Conservation (phyloP, 345 rosid genomes). For the Dipteronia dyeriana region DNA sequence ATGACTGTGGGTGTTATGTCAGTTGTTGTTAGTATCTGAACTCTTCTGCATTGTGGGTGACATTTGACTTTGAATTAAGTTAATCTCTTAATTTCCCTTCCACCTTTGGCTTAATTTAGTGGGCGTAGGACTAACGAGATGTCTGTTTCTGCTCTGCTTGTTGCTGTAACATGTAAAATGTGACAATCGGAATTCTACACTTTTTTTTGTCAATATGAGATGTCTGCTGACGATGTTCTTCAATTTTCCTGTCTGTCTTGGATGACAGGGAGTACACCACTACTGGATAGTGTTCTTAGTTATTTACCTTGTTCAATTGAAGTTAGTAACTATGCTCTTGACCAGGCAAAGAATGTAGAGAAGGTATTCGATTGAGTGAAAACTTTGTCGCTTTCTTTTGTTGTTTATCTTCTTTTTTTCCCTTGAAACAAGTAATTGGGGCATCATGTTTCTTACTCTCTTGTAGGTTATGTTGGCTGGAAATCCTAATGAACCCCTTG, state of each 20-base stretch:
- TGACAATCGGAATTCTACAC: background rate
- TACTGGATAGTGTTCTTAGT: constrained; percentile 81
- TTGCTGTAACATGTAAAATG: background rate
- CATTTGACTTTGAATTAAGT: background rate
- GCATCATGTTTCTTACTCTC: constrained; percentile 16
- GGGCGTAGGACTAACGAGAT: background rate
- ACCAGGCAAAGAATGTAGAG: constrained; percentile 82
- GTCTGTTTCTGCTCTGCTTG: background rate
- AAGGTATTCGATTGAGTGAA: constrained; percentile 49
- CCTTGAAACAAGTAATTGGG: background rate
- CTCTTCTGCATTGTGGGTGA: too few relatives aligned
- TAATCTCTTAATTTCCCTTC: background rate
- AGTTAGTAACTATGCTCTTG: constrained; percentile 92
- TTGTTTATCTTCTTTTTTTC: background rate
- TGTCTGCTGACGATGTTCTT: constrained; percentile 4
- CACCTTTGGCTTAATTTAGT: background rate
- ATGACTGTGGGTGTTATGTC: background rate
- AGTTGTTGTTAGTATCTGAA: background rate
- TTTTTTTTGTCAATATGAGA: background rate
- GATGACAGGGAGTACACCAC: constrained; percentile 89
- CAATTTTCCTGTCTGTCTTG: constrained; percentile 10
- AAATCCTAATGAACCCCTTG: constrained; percentile 93
- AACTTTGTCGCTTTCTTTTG: background rate
- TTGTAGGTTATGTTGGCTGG: constrained; percentile 74
- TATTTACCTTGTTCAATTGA: constrained; percentile 91